Percentiles rank a stretch among this genome's conserved stretches.
These are phyloP conservation scores for Zhuliangozyma blackwelliae DNA, from an alignment of 1,139 yeast species.

Conservation along the genomic window DNA sequence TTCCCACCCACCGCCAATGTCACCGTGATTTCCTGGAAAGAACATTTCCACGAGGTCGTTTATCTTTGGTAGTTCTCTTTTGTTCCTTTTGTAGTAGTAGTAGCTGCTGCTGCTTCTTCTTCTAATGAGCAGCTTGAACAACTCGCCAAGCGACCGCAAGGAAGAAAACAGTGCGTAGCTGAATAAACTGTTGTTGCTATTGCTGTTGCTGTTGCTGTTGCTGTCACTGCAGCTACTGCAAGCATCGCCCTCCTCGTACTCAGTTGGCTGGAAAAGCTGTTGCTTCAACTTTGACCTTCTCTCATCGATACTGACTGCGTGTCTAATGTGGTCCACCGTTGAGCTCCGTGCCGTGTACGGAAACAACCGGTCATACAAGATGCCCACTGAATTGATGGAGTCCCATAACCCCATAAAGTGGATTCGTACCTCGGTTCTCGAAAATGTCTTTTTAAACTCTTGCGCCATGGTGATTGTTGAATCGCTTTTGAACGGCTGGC, in stretches of 20 bases:
- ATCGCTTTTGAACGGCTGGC: conserved; percentile 46
- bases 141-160: conserved; percentile 4
- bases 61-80: not conserved
- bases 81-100: not conserved
- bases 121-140: conserved; percentile 4
- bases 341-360: conserved; percentile 51
- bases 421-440: conserved; percentile 39
- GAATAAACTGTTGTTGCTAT: no score
- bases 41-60: conserved; percentile 41
- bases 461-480: conserved; percentile 39
- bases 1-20: conserved; percentile 62
- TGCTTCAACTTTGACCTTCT: conserved; percentile 59
- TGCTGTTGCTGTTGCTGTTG: no score
- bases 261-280: conserved; percentile 42
- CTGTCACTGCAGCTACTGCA: conserved; percentile 2
- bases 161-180: conserved; percentile 1
- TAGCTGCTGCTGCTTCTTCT: conserved; percentile 1
- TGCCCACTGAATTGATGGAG: conserved; percentile 61
- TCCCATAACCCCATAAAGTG: conserved; percentile 66
- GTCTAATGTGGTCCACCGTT: conserved; percentile 55
- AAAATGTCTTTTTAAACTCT: conserved; percentile 51
- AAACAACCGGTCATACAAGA: conserved; percentile 51
- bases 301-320: conserved; percentile 64
- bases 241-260: not conserved
- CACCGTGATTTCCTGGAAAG: conserved; percentile 68